Base-by-base conservation (phyloP, 306 rosid genomes). In the Prunus campanulata region DNA sequence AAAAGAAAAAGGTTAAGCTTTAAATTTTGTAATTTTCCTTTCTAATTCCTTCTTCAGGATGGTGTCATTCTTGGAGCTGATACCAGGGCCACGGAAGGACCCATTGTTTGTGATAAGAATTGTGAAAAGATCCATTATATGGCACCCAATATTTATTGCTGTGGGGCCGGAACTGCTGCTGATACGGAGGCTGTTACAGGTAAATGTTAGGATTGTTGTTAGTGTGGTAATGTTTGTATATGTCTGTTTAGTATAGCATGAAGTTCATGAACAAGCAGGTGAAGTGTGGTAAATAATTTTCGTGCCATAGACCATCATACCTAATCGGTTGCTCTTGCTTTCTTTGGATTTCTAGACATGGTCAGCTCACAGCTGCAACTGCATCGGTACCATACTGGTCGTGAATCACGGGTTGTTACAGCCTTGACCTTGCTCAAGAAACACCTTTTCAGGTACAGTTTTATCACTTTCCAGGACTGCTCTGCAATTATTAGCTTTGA, bases 121-220 rank as follows among this genome's bases (percentile, higher is more conserved):
- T 93, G 98, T 81, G 98, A 93, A 83, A 95, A 95, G 73, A 95
- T 95, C 77, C 99, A 95, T 73, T 95, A 86, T 62, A 92, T 95
- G 99, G 99, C 99, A 4, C 99, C 99, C 7, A 95, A 95, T 64
- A 95, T 95, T 42, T 92, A 92, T 76, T 95, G 99, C 69, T 95
- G 98, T 82, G 99, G 99, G 77, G 98, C 99, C 9, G 99, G 99
- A 76, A 95, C 99, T 74, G 99, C 99, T 76, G 98, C 97, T 70
- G 98, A 95, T 78, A 95, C 99, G 30, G 98, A 95, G 88, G 99
- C 99, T 20, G 99, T 95, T 55, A 95, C 99, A 71, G 99, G 98
- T 91, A 83, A 72, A 48, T 71, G 67, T 71, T 71, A 44, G 63
- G 56, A 35, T 56, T 51, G 66, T 70, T 68, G 69, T 22, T 52